phyloP scores from a whole-genome alignment of 139 green algal genomes.

The Tetradesmus obliquus region DNA sequence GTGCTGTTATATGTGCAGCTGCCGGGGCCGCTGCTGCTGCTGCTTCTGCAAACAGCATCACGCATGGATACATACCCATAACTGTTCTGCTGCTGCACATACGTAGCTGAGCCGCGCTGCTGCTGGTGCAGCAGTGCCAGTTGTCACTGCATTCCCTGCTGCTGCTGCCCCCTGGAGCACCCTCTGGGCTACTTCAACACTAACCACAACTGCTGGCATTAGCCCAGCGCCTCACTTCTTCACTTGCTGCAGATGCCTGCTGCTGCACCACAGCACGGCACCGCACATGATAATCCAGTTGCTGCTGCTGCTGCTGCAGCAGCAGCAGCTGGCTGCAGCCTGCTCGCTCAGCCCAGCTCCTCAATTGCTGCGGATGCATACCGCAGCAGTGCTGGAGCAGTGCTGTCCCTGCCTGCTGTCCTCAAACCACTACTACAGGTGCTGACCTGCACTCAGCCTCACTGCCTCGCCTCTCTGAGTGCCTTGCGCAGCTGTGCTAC shows the following conservation, averaged over 20 bases:
- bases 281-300: too few relatives aligned
- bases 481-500: not conserved
- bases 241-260: too few relatives aligned
- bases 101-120: too few relatives aligned
- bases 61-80: not conserved
- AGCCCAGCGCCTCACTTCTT: too few relatives aligned
- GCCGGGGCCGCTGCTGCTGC: not conserved
- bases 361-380: constrained; percentile 39
- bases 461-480: too few relatives aligned
- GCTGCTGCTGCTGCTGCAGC: not conserved
- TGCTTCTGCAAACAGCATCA: not conserved
- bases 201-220: too few relatives aligned
- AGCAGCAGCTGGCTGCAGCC: not conserved
- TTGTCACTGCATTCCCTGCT: not conserved
- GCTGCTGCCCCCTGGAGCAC: not conserved
- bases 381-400: constrained; percentile 1
- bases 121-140: too few relatives aligned
- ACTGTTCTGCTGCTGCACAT: not conserved
- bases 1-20: constrained; percentile 11
- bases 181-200: too few relatives aligned
- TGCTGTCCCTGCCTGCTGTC: constrained; percentile 29
- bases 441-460: too few relatives aligned
- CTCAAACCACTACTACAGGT: too few relatives aligned
- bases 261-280: too few relatives aligned
- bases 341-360: constrained; percentile 1